Evolutionary conservation across 2,329 filamentous ascomycete species (phyloP), one percentile per base, ranked within the genome.

Genomic region (Coleophoma crateriformis): DNA sequence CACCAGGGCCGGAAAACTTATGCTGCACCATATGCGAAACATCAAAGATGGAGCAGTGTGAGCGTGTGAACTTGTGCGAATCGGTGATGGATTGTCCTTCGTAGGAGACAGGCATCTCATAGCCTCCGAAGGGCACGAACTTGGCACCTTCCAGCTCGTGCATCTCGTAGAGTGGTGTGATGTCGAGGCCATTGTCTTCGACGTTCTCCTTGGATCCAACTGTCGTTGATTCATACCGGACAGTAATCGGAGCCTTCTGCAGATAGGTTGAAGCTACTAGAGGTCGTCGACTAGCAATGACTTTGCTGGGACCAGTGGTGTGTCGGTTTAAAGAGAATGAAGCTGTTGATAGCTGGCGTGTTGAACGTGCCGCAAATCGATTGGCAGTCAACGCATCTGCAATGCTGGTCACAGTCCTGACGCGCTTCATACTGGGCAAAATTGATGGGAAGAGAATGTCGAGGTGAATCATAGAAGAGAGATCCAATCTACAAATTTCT

Each of bases 21-120:
- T 96, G 90, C 72, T 96, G 91, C 55, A 86, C 90, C 92, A 97
- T 97, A 73, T 97, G 94, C 67, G 87, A 87, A 48, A 97, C 94
- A 69, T 99, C 94, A 65, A 99, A 99, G 56, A 99, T 73, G 56
- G 90, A 96, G 50, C 89, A 87, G 69, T 91, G 87, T 60, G 83
- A 78, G 48, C 94, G 84, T 14, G 94, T 97, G 78, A 92, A 96
- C 61, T 84, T 78, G 74, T 97, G 94, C 47, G 90, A 95, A 53
- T 90, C 88, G 58, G 81, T 78, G 55, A 96, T 86, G 59, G 86
- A 85, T 57, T 88, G 77, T 57, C 84, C 80, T 33, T 77, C 71
- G 73, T 97, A 99, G 68, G 94, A 87, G 41, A 99, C 84, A 7
- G 94, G 94, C 90, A 99, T 96, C 60, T 81, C 77, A 73, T 85